Evolutionary conservation across 2,329 filamentous ascomycete species (phyloP).

Genomic region (Calonectria hongkongensis): DNA sequence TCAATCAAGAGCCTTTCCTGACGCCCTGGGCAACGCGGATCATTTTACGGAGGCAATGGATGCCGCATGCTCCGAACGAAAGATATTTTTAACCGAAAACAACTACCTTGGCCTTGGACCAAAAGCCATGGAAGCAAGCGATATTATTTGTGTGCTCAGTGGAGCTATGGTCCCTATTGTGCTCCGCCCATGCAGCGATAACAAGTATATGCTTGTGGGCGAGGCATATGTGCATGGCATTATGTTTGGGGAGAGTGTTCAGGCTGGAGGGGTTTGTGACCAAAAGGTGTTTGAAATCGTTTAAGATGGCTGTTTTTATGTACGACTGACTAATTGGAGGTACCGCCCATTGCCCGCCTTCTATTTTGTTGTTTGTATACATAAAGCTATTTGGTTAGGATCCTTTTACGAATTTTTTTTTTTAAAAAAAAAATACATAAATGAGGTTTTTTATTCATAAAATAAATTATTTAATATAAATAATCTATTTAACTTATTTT

Average conservation of each 20-base stretch:
- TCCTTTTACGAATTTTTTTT: too few relatives aligned
- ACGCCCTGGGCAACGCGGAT: not conserved
- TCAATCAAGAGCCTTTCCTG: not conserved
- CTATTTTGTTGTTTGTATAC: too few relatives aligned
- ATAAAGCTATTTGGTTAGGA: too few relatives aligned
- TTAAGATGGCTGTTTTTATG: not conserved
- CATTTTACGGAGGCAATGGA: not conserved
- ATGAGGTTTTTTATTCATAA: too few relatives aligned
- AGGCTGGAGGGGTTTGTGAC: not conserved
- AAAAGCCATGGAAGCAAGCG: not conserved
- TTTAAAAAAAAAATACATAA: too few relatives aligned
- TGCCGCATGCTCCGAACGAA: not conserved
- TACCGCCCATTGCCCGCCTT: too few relatives aligned
- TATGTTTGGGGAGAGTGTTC: not conserved
- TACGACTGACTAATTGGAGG: too few relatives aligned
- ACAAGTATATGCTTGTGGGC: not conserved
- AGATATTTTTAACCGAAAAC: not conserved
- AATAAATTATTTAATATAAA: too few relatives aligned
- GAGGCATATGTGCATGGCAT: not conserved
- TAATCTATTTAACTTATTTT: too few relatives aligned
- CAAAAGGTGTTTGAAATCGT: not conserved
- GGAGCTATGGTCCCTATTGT: not conserved
- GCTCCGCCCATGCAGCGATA: not conserved
- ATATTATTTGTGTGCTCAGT: not conserved
- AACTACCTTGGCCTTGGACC: not conserved